Base-by-base conservation (phyloP, 768 basidiomycete genomes). In the Agrocybe pediades region DNA sequence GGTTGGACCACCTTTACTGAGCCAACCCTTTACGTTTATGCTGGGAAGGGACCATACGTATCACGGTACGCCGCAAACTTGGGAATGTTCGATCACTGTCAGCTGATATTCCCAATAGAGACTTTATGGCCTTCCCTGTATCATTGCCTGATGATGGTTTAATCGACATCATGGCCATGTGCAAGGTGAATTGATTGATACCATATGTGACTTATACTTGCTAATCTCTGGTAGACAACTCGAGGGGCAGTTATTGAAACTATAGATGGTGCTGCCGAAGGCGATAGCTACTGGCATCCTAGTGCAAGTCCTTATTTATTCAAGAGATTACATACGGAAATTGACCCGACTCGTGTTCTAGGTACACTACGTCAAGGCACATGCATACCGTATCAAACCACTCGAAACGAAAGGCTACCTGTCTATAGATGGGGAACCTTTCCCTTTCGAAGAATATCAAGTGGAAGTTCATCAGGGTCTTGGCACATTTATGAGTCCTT, bases 61-160 rank as follows among this genome's bases (percentile, higher is more conserved):
- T 80, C 77, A 49, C 75, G 84, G 87, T 86, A 61, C 51, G 73
- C 56, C 21, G n/a, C n/a, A 15, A 26, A 13, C 17, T 11, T 15
- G 9, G 7, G n/a, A 55, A 11, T 25, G 19, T 2, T 29, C 13
- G 33, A 23, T 41, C 1, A 29, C 19, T 30, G 44, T 24, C 25
- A 26, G 21, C 24, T 49, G n/a, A 53, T 56, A 53, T 21, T 39
- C 21, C 20, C 24, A 13, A 15, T 39, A 87, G 87, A 16, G 86
- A 88, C 53, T 76, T 88, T 30, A 87, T 93, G 86, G 84, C 90
- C 21, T 95, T 93, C 64, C 93, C 91, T 0, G 85, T 90, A 3
- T 90, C 90, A 19, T 66, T 87, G 46, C 88, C 90, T 0, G 82
- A 88, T 54, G 90, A 95, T 62, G 90, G 91, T 0, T 67, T 85